A percentile compares a stretch with the other conserved stretches of the same genome.
Evolutionary conservation across 805 yeast species (phyloP).

Genomic region (Saturnispora bothae): DNA sequence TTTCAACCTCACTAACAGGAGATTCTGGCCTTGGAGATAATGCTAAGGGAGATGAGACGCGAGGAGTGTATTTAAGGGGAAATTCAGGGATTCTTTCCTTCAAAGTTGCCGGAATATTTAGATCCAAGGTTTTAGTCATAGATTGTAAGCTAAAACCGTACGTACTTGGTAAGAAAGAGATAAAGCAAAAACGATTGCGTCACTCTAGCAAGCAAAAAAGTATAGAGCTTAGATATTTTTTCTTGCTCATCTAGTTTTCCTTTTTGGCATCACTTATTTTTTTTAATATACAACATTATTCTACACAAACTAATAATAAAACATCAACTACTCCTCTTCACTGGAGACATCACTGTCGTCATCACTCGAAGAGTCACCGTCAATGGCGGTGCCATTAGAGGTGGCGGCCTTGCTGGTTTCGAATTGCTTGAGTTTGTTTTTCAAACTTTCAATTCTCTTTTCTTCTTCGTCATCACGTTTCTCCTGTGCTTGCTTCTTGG

Average conservation of each 20-base stretch:
- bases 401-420: conserved; percentile 35
- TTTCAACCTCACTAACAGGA: neutral
- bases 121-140: neutral
- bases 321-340: conserved; percentile 19
- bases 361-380: conserved; percentile 55
- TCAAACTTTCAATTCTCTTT: conserved; percentile 64
- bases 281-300: conserved; percentile 8
- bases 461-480: conserved; percentile 50
- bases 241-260: too few species aligned
- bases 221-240: too few species aligned
- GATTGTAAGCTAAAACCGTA: too few species aligned
- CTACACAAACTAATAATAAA: conserved; percentile 7
- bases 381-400: neutral
- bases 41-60: conserved; percentile 11
- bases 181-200: too few species aligned
- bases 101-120: neutral
- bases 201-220: too few species aligned
- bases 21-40: neutral
- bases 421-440: conserved; percentile 65
- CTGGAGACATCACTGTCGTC: conserved; percentile 32
- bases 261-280: too few species aligned
- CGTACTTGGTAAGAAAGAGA: too few species aligned
- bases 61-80: conserved; percentile 3
- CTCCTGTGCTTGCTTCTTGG: conserved; percentile 22
- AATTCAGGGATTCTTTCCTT: neutral